Conservation (phyloP, 176 grass and related monocot species). For the Triticum timopheevii region DNA sequence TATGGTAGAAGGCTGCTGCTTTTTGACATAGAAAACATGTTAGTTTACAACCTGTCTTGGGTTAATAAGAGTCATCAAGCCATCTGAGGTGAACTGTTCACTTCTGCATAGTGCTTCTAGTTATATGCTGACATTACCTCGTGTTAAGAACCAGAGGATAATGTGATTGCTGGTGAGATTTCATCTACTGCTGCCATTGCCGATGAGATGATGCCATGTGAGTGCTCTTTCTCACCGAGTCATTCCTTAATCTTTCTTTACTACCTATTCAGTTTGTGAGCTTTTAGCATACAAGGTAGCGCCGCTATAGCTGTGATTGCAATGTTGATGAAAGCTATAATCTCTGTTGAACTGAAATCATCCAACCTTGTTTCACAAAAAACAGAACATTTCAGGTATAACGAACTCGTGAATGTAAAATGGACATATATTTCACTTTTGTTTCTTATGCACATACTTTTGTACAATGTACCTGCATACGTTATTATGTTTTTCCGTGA, state of each 20-base stretch:
- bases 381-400: background rate
- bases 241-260: background rate
- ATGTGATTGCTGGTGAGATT: conserved; percentile 6
- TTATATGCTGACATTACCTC: background rate
- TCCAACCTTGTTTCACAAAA: background rate
- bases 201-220: conserved; percentile 27
- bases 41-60: conserved; percentile 8
- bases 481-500: background rate
- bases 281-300: background rate
- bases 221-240: background rate
- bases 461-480: background rate
- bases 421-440: background rate
- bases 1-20: conserved; percentile 12
- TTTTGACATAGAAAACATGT: background rate
- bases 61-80: conserved; percentile 28
- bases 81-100: background rate
- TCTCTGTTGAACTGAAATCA: background rate
- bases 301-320: background rate
- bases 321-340: background rate
- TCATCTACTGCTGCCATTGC: background rate
- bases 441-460: background rate
- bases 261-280: background rate
- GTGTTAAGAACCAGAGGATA: background rate
- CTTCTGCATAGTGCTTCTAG: background rate
- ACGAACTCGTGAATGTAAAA: background rate